These are phyloP conservation scores for Ricinus communis DNA, from an alignment of 345 rosid species.

Conservation along the genomic window DNA sequence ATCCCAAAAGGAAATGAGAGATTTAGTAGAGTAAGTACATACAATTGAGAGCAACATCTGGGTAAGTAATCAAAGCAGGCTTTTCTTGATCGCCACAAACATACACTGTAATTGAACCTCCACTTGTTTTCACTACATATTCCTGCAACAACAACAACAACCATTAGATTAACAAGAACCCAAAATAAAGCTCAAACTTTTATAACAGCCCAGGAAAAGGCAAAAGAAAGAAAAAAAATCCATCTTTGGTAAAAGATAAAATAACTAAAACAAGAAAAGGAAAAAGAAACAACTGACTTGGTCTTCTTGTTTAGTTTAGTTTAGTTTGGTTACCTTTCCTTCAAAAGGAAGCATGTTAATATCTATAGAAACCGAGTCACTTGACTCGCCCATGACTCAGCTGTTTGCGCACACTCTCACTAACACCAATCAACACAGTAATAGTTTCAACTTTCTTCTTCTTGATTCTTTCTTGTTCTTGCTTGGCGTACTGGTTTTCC, in stretches of 20 bases:
- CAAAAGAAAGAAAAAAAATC: neutral
- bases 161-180: constrained; percentile 1
- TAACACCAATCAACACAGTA: neutral
- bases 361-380: constrained; percentile 50
- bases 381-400: constrained; percentile 47
- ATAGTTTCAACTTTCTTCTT: neutral
- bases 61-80: constrained; percentile 81
- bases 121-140: constrained; percentile 69
- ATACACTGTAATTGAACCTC: constrained; percentile 64
- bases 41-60: constrained; percentile 91
- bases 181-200: neutral
- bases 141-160: constrained; percentile 47
- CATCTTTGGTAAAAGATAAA: neutral
- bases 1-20: neutral
- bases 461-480: neutral
- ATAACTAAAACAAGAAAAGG: neutral
- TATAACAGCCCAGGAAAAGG: neutral
- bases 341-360: constrained; percentile 45
- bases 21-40: constrained; percentile 18
- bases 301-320: neutral
- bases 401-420: neutral
- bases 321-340: constrained; percentile 49
- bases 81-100: constrained; percentile 79
- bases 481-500: neutral
- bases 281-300: neutral